These are phyloP conservation scores for Nigrograna mackinnonii DNA, from an alignment of 2,329 filamentous ascomycete genomes.

Conservation along the genomic window DNA sequence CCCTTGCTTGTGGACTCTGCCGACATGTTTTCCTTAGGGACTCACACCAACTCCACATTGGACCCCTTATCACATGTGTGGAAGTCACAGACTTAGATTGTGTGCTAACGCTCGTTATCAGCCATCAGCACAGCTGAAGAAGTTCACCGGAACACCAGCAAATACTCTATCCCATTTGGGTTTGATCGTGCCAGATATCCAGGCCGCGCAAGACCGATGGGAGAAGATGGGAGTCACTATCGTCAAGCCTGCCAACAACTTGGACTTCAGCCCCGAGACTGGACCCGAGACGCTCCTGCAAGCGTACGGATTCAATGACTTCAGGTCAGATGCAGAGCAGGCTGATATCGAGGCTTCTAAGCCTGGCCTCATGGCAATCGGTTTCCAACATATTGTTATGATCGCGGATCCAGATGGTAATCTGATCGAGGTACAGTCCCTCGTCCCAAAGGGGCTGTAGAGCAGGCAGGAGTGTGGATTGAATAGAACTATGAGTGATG, in stretches of 20 bases:
- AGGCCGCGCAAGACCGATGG: slow-evolving; percentile 28
- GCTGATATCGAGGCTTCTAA: slow-evolving; percentile 1
- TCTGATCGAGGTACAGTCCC: slow-evolving; percentile 22
- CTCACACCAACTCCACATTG: no score
- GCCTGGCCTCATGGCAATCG: slow-evolving; percentile 11
- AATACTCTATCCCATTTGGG: slow-evolving; percentile 42
- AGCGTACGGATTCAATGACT: slow-evolving; percentile 7
- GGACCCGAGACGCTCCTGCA: slow-evolving; percentile 6
- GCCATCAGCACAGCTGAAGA: no score
- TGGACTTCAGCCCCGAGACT: slow-evolving; percentile 6
- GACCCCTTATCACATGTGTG: no score
- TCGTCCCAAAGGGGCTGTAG: slow-evolving; percentile 4
- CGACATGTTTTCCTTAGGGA: no score
- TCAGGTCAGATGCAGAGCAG: slow-evolving; percentile 8
- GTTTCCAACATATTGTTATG: slow-evolving; percentile 17
- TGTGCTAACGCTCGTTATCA: no score
- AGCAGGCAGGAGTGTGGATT: not conserved
- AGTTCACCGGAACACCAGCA: slow-evolving; percentile 13
- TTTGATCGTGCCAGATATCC: slow-evolving; percentile 39
- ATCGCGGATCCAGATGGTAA: slow-evolving; percentile 26
- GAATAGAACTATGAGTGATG: no score
- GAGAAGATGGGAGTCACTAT: slow-evolving; percentile 20
- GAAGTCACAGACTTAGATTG: no score
- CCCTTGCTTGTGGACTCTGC: no score
- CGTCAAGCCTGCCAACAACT: slow-evolving; percentile 31